Base-by-base conservation (phyloP, 176 grass and related monocot genomes). In the Oryza nivara region DNA sequence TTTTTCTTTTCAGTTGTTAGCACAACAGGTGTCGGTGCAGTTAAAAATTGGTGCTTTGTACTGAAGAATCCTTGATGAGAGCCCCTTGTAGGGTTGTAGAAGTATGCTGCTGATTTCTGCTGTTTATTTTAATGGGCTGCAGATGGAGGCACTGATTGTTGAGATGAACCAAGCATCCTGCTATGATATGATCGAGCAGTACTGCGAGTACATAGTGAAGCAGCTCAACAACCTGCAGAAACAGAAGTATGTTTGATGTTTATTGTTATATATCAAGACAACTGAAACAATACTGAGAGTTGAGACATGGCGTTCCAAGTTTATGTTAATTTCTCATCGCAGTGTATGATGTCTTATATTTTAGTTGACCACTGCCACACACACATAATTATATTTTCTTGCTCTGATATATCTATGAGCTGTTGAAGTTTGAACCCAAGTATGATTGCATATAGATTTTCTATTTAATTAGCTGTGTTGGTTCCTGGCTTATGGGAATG, bases 101-200 rank as follows among this genome's bases (percentile, higher is more conserved):
- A 8, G 12, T 26, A 25, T 38, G 68, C 19, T 86, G 17, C 68
- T 79, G 41, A 73, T 52, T 73, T 19, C 19, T 73, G 51, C 47
- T 79, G n/a, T 63, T 79, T 79, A 38, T 41, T 22, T 8, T 20
- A 48, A 14, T 74, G 3, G 4, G 12, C 19, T 79, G 81, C 85
- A 98, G 96, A 90, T 93, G 68, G 93, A 98, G 70, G 87, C 74
- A 14, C 65, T 95, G 49, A 90, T 95, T 47, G 38, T 89, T 61
- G 93, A 93, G 83, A 95, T 90, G 74, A 98, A 98, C 73, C 91
- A 87, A 68, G 68, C 85, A 54, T 92, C 85, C 12, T 95, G 91
- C 83, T 98, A 95, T 47, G 92, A 93, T 76, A 88, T 89, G 85
- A 98, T 98, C 16, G 96, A 95, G 73, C 72, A 92, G 76, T 98